These are phyloP conservation scores for Arthrocladium fulminans DNA, from an alignment of 2,329 filamentous ascomycete species.

Conservation along the genomic window DNA sequence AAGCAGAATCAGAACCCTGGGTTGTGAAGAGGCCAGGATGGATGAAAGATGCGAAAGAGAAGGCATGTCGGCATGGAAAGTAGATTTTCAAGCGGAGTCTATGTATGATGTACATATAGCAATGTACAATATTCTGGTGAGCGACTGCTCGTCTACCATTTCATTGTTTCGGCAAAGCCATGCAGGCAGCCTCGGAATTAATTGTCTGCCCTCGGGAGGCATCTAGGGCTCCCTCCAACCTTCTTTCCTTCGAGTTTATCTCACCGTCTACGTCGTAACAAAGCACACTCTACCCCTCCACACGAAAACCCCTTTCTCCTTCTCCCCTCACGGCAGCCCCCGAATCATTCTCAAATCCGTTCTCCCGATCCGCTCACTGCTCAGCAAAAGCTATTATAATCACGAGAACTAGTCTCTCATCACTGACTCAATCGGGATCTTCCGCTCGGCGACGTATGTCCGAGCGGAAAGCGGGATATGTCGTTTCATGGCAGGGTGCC, in stretches of 20 bases:
- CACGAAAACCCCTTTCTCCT: conserved; percentile 12
- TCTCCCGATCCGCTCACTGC: conserved; percentile 14
- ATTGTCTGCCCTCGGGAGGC: neutral
- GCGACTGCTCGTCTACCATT: too few relatives aligned
- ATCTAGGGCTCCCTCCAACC: neutral
- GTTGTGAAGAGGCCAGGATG: neutral
- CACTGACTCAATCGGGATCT: conserved; percentile 1
- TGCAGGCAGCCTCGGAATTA: neutral
- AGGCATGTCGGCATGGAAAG: neutral
- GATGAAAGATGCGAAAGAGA: neutral
- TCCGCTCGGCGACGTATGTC: conserved; percentile 12
- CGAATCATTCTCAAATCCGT: conserved; percentile 14
- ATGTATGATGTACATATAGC: neutral
- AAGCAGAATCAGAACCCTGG: neutral
- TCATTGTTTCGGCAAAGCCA: too few relatives aligned
- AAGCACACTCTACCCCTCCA: conserved; percentile 19
- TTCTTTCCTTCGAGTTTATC: neutral
- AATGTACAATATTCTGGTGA: neutral
- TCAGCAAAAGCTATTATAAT: conserved; percentile 16
- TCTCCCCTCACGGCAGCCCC: conserved; percentile 11
- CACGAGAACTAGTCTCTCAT: conserved; percentile 8
- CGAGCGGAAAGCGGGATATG: conserved; percentile 10
- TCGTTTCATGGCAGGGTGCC: conserved; percentile 10
- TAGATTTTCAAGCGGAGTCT: too few relatives aligned
- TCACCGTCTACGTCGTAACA: conserved; percentile 1